phyloP scores from a whole-genome alignment of 306 rosid genomes.

The Gleditsia sinensis region DNA sequence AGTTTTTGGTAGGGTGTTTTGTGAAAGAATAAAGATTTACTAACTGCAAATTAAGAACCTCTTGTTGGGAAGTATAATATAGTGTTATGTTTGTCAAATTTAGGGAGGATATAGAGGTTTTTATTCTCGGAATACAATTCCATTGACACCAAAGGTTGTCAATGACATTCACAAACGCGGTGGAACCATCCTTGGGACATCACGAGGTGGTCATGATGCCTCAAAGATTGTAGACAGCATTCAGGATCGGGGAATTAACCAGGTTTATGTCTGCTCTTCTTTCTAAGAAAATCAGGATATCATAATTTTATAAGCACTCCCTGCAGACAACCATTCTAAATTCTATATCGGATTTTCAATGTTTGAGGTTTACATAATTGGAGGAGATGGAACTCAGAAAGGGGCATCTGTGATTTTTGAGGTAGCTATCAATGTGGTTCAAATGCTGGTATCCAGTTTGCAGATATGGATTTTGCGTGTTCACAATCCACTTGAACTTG shows the following conservation, averaged over 20 bases:
- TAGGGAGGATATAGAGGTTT: conserved; percentile 67
- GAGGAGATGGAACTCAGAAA: conserved; percentile 17
- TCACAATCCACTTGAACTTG: neutral
- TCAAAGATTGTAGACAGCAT: conserved; percentile 62
- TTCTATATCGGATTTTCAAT: neutral
- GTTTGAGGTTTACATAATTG: conserved; percentile 25
- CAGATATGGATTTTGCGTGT: neutral
- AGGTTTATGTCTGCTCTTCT: conserved; percentile 33
- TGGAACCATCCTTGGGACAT: conserved; percentile 65
- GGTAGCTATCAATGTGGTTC: neutral
- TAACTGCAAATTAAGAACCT: too few species aligned
- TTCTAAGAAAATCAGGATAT: neutral
- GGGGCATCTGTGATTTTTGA: neutral
- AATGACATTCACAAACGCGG: conserved; percentile 67
- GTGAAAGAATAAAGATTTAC: too few species aligned
- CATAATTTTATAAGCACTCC: neutral
- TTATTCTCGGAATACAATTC: conserved; percentile 50
- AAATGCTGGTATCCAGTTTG: too few species aligned
- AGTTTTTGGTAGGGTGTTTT: too few species aligned
- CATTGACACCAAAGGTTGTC: conserved; percentile 55
- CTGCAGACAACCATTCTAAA: neutral
- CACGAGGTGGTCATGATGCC: conserved; percentile 56
- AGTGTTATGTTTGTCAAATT: neutral
- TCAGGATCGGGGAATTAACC: conserved; percentile 61
- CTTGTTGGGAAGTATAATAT: neutral